Conservation (phyloP, 1,284 basidiomycete genomes). For the Schizophyllum amplum region DNA sequence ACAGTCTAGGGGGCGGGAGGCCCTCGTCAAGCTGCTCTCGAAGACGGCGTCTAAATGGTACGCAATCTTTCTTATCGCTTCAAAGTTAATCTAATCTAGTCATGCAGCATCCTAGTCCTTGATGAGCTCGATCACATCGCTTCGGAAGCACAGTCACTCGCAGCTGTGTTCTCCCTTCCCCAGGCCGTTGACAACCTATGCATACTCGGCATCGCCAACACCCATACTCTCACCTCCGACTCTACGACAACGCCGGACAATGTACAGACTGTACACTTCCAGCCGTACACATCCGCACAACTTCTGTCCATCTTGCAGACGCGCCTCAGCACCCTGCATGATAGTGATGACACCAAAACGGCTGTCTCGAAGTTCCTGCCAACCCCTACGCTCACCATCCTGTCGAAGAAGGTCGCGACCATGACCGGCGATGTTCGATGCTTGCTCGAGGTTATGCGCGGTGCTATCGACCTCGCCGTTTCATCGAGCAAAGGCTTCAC, state of each 20-base stretch:
- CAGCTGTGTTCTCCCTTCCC: conserved; percentile 56
- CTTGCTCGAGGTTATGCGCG: conserved; percentile 67
- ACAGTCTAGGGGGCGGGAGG: conserved; percentile 35
- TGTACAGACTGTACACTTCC: conserved; percentile 64
- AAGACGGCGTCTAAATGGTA: conserved; percentile 49
- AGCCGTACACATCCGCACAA: conserved; percentile 63
- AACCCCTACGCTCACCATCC: conserved; percentile 48
- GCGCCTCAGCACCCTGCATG: conserved; percentile 39
- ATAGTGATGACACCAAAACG: conserved; percentile 18
- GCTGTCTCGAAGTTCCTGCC: conserved; percentile 52
- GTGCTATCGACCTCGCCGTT: conserved; percentile 64
- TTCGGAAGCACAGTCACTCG: conserved; percentile 44
- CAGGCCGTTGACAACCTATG: conserved; percentile 43
- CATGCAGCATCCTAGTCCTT: conserved; percentile 56
- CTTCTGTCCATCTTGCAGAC: conserved; percentile 56
- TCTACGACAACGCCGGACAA: conserved; percentile 32
- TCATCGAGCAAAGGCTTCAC: conserved; percentile 9
- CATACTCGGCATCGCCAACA: conserved; percentile 75
- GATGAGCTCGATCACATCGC: conserved; percentile 76
- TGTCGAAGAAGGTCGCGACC: conserved; percentile 70
- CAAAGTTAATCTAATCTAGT: conserved; percentile 10
- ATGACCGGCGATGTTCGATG: conserved; percentile 73
- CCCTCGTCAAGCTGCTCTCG: conserved; percentile 34
- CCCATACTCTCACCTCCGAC: conserved; percentile 65
- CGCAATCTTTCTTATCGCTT: conserved; percentile 11